Evolutionary conservation across 306 rosid species (phyloP), one percentile per base, ranked within the genome.

Genomic region (Senna tora): DNA sequence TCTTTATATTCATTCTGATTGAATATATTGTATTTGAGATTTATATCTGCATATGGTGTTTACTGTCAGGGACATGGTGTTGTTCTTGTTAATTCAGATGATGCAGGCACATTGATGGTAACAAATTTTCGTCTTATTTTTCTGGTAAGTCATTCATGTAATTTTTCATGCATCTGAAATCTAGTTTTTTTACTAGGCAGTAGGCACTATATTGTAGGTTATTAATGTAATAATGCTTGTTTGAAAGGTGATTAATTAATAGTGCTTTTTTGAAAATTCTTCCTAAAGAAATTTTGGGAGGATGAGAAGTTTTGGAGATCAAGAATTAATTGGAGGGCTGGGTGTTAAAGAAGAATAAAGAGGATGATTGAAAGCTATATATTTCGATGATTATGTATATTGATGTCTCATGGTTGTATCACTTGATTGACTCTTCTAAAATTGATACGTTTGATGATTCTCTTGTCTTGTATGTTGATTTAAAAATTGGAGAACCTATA

Each of bases 91-190:
- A 94, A 94, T 82, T 86, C 84, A 7, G 99, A 91, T 72, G 90
- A 89, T 79, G 99, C 99, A 2, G 99, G 97, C 74, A 87, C 88
- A 15, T 77, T 94, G 86, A 67, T 89, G 62, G 91, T 94, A 41
- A 94, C 99, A 72, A 94, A 94, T 87, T 94, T 73, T 63, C 96
- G 99, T 58, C 90, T 94, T 69, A 72, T 94, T 77, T 94, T 94
- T 84, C 83, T 94, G 80, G 99, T 94, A 86, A 84, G 96, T 80
- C 30, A 15, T 81, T 67, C 43, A 56, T 65, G 28, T 46, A 34
- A 42, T 58, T 62, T 75, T 79, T 67, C 57, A 34, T 66, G 60
- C 56, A 21, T 58, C 52, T 72, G 69, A 65, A 34, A 17, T 45
- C 52, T 71, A 62, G 25, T 22, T 62, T 53, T 25, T 53, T 80